Conservation (phyloP, 1,284 basidiomycete genomes). For the Leucoagaricus sp. region DNA sequence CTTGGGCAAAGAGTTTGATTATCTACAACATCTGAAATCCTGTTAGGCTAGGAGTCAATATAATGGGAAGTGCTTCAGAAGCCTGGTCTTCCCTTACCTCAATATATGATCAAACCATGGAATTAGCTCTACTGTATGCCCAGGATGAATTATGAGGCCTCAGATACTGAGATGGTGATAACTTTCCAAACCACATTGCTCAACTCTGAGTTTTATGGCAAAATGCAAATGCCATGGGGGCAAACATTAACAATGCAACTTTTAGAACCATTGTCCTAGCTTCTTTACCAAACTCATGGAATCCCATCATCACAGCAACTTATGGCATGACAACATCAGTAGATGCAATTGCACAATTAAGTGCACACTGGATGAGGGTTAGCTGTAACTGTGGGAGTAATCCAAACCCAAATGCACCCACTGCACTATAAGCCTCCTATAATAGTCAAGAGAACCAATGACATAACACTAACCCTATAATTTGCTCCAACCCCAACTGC, state of each 20-base stretch:
- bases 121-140: background rate
- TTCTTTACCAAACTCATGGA: slow-evolving; percentile 21
- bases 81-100: slow-evolving; percentile 22
- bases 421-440: too few species aligned
- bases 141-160: slow-evolving; percentile 12
- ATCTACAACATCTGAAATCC: slow-evolving; percentile 22
- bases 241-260: slow-evolving; percentile 15
- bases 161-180: slow-evolving; percentile 12
- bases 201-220: slow-evolving; percentile 17
- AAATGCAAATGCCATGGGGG: slow-evolving; percentile 18
- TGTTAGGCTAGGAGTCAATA: slow-evolving; percentile 20
- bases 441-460: background rate
- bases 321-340: slow-evolving; percentile 9
- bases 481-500: slow-evolving; percentile 16
- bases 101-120: background rate
- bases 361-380: slow-evolving; percentile 17
- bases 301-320: slow-evolving; percentile 18
- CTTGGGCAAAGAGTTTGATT: slow-evolving; percentile 19
- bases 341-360: slow-evolving; percentile 18
- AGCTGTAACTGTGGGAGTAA: background rate
- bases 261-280: slow-evolving; percentile 22
- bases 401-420: too few species aligned
- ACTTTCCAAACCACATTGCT: slow-evolving; percentile 18
- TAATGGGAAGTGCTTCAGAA: slow-evolving; percentile 22
- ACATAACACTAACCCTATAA: background rate